A percentile compares a stretch with the other conserved stretches of the same genome.
phyloP scores from a whole-genome alignment of 768 basidiomycete species.

The Rhodosporidiobolus sp. region DNA sequence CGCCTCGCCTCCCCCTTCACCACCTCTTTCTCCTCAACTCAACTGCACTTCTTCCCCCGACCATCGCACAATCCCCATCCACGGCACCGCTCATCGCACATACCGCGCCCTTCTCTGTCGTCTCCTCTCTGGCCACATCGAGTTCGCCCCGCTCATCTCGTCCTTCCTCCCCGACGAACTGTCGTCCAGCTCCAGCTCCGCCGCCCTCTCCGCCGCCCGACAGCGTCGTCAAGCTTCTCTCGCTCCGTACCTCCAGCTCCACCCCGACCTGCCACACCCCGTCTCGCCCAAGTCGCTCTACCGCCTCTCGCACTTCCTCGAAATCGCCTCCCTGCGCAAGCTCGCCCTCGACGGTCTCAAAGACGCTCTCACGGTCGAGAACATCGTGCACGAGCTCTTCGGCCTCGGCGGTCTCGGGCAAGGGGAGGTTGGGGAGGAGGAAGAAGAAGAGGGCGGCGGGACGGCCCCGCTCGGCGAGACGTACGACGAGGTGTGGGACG shows the following conservation, averaged over 20 bases:
- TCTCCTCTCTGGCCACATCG: neutral
- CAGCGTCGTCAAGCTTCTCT: neutral
- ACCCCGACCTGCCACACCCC: neutral
- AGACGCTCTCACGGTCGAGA: neutral
- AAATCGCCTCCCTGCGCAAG: neutral
- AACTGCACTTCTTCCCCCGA: neutral
- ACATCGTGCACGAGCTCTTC: conserved; percentile 10
- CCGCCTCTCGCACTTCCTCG: conserved; percentile 31
- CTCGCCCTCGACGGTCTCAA: conserved; percentile 4
- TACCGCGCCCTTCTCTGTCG: conserved; percentile 18
- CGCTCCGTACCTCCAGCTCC: neutral
- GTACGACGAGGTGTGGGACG: conserved; percentile 11
- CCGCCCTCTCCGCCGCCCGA: neutral
- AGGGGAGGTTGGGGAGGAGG: neutral
- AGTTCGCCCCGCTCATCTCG: conserved; percentile 22
- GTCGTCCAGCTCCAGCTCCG: neutral
- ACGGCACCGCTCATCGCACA: conserved; percentile 12
- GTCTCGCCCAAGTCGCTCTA: conserved; percentile 27
- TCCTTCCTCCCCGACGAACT: neutral
- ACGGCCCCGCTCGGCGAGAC: neutral
- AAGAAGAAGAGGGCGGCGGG: too few species aligned
- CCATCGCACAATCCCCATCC: conserved; percentile 14
- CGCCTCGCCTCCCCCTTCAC: neutral
- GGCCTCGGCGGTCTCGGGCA: neutral
- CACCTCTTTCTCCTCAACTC: neutral